phyloP scores from a whole-genome alignment of 257 asterid species.

The Craterostigma plantagineum region DNA sequence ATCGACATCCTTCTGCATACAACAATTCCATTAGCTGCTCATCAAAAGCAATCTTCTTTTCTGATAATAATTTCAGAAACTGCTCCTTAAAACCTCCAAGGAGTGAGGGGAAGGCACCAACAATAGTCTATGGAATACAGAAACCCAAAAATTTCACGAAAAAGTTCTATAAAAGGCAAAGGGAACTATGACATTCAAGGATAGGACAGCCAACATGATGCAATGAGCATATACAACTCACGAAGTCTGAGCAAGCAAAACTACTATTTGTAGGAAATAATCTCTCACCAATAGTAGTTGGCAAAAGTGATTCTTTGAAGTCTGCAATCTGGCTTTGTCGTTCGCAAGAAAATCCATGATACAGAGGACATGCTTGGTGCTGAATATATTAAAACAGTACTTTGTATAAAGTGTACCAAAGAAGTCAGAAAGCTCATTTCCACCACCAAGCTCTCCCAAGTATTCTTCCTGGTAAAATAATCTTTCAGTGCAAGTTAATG shows the following conservation, averaged over 20 bases:
- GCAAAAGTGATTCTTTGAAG: conserved; percentile 26
- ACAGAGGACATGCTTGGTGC: conserved; percentile 34
- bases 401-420: conserved; percentile 32
- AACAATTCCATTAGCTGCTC: conserved; percentile 53
- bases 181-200: no score
- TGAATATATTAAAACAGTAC: conserved; percentile 50
- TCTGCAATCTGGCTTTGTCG: conserved; percentile 22
- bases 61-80: conserved; percentile 33
- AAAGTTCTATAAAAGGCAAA: no score
- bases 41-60: conserved; percentile 36
- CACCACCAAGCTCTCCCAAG: conserved; percentile 27
- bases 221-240: background rate
- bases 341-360: conserved; percentile 36
- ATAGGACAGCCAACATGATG: no score
- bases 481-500: no score
- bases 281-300: conserved; percentile 70
- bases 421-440: conserved; percentile 38
- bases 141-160: background rate
- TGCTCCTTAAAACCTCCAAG: conserved; percentile 50
- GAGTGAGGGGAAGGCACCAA: conserved; percentile 55
- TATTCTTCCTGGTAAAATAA: conserved; percentile 32
- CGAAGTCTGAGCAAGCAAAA: background rate
- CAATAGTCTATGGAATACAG: conserved; percentile 35
- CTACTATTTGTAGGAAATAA: conserved; percentile 7
- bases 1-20: conserved; percentile 39